A percentile compares a stretch with the other conserved stretches of the same genome.
Evolutionary conservation across 139 green algal genomes (phyloP).

Genomic region (Desmodesmus armatus): DNA sequence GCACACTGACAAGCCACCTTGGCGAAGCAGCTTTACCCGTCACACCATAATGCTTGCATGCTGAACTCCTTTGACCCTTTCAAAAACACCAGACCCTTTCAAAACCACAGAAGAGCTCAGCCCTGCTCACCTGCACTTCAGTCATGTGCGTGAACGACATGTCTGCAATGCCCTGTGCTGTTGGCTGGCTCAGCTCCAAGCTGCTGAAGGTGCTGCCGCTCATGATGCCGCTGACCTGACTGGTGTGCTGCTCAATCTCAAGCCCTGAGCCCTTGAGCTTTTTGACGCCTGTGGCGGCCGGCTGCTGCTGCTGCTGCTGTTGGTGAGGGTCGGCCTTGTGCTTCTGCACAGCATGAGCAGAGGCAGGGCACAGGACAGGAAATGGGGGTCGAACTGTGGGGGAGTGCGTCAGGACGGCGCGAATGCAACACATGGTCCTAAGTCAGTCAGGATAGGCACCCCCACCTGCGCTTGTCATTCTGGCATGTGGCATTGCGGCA

Average conservation of each 20-base stretch:
- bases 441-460: too few relatives aligned
- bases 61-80: too few relatives aligned
- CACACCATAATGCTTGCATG: too few relatives aligned
- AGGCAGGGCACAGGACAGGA: background rate
- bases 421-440: background rate
- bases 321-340: constrained; percentile 12
- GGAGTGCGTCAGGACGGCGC: too few relatives aligned
- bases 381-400: background rate
- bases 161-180: constrained; percentile 70
- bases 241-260: constrained; percentile 40
- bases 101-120: too few relatives aligned
- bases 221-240: constrained; percentile 81
- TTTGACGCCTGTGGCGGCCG: background rate
- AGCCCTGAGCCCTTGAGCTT: constrained; percentile 21
- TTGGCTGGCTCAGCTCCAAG: constrained; percentile 79
- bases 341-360: constrained; percentile 20
- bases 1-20: too few relatives aligned
- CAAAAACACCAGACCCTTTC: too few relatives aligned
- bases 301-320: background rate
- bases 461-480: too few relatives aligned
- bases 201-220: constrained; percentile 72
- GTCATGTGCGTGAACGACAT: constrained; percentile 93
- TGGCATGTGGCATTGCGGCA: too few relatives aligned
- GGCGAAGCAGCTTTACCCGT: too few relatives aligned
- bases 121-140: constrained; percentile 79